Conservation (phyloP, 1,139 yeast species). For the Nakaseomyces nivariensis region DNA sequence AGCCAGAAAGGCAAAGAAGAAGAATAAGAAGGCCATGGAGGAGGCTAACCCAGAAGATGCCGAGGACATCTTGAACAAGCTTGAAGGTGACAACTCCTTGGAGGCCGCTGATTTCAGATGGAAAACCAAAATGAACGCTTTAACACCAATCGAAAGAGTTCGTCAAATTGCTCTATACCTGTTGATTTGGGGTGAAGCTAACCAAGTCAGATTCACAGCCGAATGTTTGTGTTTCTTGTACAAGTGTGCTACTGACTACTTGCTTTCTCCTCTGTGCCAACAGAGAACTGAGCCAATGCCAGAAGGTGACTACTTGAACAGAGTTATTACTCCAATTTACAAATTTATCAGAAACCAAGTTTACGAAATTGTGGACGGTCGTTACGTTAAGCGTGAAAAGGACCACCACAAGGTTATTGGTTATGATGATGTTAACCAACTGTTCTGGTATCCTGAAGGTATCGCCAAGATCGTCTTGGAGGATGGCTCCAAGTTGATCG, state of each 20-base stretch:
- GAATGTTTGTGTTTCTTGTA: conserved; percentile 88
- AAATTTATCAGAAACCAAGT: conserved; percentile 89
- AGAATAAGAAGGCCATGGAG: conserved; percentile 52
- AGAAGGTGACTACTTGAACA: conserved; percentile 90
- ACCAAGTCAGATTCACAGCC: conserved; percentile 91
- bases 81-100: conserved; percentile 76
- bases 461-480: conserved; percentile 82
- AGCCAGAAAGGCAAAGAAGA: conserved; percentile 46
- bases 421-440: conserved; percentile 96
- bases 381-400: conserved; percentile 92
- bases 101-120: conserved; percentile 81
- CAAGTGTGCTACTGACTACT: conserved; percentile 86
- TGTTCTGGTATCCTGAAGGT: conserved; percentile 99
- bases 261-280: conserved; percentile 81
- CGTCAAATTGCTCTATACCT: conserved; percentile 85
- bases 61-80: conserved; percentile 44
- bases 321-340: conserved; percentile 88
- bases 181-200: conserved; percentile 97
- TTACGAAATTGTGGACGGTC: conserved; percentile 87
- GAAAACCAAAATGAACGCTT: conserved; percentile 64
- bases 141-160: conserved; percentile 69
- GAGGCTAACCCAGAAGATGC: conserved; percentile 39
- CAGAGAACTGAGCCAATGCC: conserved; percentile 83
- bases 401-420: conserved; percentile 94
- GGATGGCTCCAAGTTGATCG: conserved; percentile 87